Base-by-base conservation (phyloP, 805 yeast species). In the Phaffomyces antillensis region DNA sequence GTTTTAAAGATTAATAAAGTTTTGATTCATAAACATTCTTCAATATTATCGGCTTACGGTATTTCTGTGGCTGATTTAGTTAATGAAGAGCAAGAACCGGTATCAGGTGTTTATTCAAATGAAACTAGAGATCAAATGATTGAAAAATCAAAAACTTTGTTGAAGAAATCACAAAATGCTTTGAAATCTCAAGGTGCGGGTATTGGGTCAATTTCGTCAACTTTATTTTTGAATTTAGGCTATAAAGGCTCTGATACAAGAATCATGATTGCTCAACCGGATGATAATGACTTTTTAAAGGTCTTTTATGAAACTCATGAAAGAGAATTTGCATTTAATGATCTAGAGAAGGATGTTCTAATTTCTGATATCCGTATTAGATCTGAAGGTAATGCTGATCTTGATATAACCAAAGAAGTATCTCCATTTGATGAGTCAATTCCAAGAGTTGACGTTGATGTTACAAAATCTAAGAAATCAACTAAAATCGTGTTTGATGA, bases 221-320 rank as follows among this genome's bases (percentile, higher is more conserved):
- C 49, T 3, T 59, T 65, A 9, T 64, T 56, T 48, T 61, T 71
- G 49, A 66, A 72, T 47, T 67, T 72, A 72, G 64, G 73, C 40
- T 72, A 69, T 51, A 65, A 59, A 41, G 76, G 76, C 7, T 67
- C 75, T 3, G 76, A 73, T 52, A 73, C 77, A 16, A 70, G 68
- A 51, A 61, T 72, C 41, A 62, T 70, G 55, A 50, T 56, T 40
- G 39, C 56, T 20, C 50, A 49, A 35, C 55, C 55, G 13, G 52
- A 50, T 15, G 60, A 59, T 17, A 50, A 18, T 39, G 63, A 51
- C 49, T 58, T 51, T 50, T 49, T 53, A 10, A 46, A 44, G 7
- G 51, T 42, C 4, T 66, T 66, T 47, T 54, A 58, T 39, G 57
- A 52, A 26, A 54, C 50, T 6, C 71, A 66, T 44, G 60, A 62